These are phyloP conservation scores for Hamigera avellanea DNA, from an alignment of 495 filamentous ascomycete genomes.

Conservation along the genomic window DNA sequence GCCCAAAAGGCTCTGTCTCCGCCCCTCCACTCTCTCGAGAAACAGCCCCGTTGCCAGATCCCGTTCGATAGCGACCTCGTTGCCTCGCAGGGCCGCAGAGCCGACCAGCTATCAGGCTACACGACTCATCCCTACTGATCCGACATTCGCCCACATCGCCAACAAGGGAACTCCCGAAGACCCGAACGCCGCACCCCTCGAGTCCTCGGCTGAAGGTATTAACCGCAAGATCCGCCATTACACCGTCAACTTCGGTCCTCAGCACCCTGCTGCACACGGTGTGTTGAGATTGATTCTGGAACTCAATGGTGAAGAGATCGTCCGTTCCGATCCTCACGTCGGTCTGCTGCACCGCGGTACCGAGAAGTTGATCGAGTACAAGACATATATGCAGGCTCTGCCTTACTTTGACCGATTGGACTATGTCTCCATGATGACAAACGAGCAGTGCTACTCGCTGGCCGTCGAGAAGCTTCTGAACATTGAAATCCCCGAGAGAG, in stretches of 20 bases:
- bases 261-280: constrained; percentile 97
- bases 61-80: constrained; percentile 59
- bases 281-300: constrained; percentile 97
- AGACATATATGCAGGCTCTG: constrained; percentile 94
- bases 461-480: constrained; percentile 98
- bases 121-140: constrained; percentile 46
- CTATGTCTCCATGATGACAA: constrained; percentile 99
- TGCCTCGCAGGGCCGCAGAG: constrained; percentile 49
- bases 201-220: constrained; percentile 40
- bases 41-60: constrained; percentile 28
- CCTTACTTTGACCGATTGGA: constrained; percentile 99
- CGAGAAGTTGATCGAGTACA: constrained; percentile 99
- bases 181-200: constrained; percentile 33
- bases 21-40: constrained; percentile 31
- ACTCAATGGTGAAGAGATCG: constrained; percentile 94
- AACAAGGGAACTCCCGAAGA: constrained; percentile 31
- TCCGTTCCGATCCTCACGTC: constrained; percentile 93
- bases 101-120: constrained; percentile 46
- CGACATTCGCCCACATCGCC: constrained; percentile 39
- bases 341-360: constrained; percentile 93
- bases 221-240: constrained; percentile 94
- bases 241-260: constrained; percentile 98
- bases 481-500: constrained; percentile 87
- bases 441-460: constrained; percentile 93
- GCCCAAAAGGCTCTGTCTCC: constrained; percentile 53